phyloP scores from a whole-genome alignment of 768 basidiomycete species.

The Gloeopeniophorella convolvens region DNA sequence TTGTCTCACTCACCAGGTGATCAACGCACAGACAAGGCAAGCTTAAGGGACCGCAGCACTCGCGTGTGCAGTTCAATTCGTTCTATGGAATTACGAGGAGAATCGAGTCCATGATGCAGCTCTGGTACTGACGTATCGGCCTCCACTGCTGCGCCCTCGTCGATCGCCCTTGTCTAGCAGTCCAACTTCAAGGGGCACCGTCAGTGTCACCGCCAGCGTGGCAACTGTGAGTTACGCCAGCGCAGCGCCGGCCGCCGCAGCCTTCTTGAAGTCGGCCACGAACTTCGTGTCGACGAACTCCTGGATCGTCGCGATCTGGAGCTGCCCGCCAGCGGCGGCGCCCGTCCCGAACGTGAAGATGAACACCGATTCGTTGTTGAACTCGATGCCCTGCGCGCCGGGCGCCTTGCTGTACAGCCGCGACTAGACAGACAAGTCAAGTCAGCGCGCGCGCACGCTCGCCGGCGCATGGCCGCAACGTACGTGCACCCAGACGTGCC shows the following conservation, averaged over 20 bases:
- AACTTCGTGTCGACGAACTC: conserved; percentile 12
- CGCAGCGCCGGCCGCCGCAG: conserved; percentile 26
- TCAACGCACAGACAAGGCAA: too few relatives aligned
- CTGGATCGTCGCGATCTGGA: conserved; percentile 9
- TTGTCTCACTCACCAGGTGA: too few relatives aligned
- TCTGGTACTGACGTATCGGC: too few relatives aligned
- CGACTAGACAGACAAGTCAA: background rate
- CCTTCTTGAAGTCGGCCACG: conserved; percentile 1
- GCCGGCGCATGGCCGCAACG: background rate
- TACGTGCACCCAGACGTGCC: conserved; percentile 11
- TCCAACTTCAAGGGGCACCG: too few relatives aligned
- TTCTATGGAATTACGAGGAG: too few relatives aligned
- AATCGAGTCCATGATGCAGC: too few relatives aligned
- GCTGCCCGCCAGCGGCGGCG: background rate
- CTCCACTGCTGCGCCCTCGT: too few relatives aligned
- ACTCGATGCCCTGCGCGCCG: background rate
- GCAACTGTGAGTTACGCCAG: background rate
- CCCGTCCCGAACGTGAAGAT: conserved; percentile 12
- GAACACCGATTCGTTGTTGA: conserved; percentile 6
- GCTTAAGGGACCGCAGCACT: too few relatives aligned
- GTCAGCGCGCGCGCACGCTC: background rate
- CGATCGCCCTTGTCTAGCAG: too few relatives aligned
- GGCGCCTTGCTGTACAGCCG: background rate
- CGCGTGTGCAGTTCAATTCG: too few relatives aligned
- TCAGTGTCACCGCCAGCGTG: background rate